Conservation (phyloP, 495 filamentous ascomycete species). For the Lindgomyces ingoldianus region DNA sequence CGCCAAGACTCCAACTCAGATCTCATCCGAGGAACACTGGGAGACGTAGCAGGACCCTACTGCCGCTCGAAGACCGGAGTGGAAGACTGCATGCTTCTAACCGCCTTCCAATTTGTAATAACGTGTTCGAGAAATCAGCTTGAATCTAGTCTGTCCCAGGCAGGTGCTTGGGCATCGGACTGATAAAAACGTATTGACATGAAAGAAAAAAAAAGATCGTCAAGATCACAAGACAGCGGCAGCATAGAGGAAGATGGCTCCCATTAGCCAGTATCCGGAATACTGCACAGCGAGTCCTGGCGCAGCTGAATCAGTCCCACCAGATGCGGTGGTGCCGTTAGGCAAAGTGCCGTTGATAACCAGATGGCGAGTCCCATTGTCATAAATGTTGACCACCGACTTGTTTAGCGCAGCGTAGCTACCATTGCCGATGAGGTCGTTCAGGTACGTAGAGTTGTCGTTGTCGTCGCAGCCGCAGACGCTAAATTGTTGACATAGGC, state of each 20-base stretch:
- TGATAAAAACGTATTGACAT: not conserved
- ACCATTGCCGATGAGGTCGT: conserved; percentile 68
- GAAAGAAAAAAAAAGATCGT: not conserved
- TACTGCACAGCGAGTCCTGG: conserved; percentile 36
- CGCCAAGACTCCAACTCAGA: too few species aligned
- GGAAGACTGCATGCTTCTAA: too few species aligned
- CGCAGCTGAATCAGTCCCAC: conserved; percentile 51
- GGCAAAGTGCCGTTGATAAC: conserved; percentile 83
- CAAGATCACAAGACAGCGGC: conserved; percentile 45
- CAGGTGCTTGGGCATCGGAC: too few species aligned
- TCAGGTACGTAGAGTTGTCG: conserved; percentile 57
- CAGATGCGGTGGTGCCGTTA: conserved; percentile 74
- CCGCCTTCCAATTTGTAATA: too few species aligned
- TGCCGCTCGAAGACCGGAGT: too few species aligned
- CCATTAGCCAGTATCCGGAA: conserved; percentile 66
- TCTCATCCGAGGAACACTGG: too few species aligned
- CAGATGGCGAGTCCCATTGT: conserved; percentile 74
- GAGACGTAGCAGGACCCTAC: too few species aligned
- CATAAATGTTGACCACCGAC: conserved; percentile 60
- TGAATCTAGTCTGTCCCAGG: too few species aligned
- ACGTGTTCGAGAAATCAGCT: too few species aligned
- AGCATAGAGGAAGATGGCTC: conserved; percentile 54
- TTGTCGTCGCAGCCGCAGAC: conserved; percentile 86
- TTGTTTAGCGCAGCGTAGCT: conserved; percentile 60
- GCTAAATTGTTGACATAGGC: conserved; percentile 68